These are phyloP conservation scores for Leishmania major DNA, from an alignment of 208 protist species.

Conservation along the genomic window DNA sequence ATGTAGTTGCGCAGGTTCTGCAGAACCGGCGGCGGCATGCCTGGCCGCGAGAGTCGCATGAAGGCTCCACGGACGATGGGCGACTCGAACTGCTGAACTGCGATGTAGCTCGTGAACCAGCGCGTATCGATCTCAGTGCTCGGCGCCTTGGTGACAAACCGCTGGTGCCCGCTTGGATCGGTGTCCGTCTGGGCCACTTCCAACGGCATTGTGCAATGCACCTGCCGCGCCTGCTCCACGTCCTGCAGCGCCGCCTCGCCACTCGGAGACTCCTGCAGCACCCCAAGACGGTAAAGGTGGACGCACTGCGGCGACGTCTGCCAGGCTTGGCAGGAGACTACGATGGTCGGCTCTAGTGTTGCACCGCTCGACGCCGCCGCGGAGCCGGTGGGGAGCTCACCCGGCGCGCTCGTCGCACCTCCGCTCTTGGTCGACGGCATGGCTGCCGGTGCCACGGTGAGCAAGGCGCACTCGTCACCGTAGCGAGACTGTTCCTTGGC, in stretches of 20 bases:
- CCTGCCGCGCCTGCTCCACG: constrained; percentile 35
- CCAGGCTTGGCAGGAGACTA: constrained; percentile 82
- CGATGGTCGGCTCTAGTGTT: background rate
- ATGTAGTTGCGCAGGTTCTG: constrained; percentile 80
- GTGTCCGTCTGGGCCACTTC: constrained; percentile 79
- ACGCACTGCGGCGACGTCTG: constrained; percentile 89
- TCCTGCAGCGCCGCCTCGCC: constrained; percentile 28
- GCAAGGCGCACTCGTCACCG: constrained; percentile 88
- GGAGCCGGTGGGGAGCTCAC: constrained; percentile 1
- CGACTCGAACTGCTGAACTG: constrained; percentile 85
- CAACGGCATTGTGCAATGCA: constrained; percentile 63
- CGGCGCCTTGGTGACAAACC: constrained; percentile 65
- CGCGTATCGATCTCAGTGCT: constrained; percentile 77
- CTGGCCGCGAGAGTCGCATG: constrained; percentile 83
- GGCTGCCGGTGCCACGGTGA: constrained; percentile 70
- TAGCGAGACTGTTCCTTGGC: constrained; percentile 80
- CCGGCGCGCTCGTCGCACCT: constrained; percentile 15
- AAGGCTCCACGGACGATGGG: constrained; percentile 79
- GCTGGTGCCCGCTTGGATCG: constrained; percentile 64
- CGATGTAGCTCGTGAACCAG: constrained; percentile 91
- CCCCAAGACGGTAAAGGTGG: constrained; percentile 74
- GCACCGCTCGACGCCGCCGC: constrained; percentile 3
- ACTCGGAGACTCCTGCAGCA: constrained; percentile 52
- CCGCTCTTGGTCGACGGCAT: constrained; percentile 9
- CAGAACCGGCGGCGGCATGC: constrained; percentile 71